These are phyloP conservation scores for Xerocomellus intermedius DNA, from an alignment of 768 basidiomycete species.

Conservation along the genomic window DNA sequence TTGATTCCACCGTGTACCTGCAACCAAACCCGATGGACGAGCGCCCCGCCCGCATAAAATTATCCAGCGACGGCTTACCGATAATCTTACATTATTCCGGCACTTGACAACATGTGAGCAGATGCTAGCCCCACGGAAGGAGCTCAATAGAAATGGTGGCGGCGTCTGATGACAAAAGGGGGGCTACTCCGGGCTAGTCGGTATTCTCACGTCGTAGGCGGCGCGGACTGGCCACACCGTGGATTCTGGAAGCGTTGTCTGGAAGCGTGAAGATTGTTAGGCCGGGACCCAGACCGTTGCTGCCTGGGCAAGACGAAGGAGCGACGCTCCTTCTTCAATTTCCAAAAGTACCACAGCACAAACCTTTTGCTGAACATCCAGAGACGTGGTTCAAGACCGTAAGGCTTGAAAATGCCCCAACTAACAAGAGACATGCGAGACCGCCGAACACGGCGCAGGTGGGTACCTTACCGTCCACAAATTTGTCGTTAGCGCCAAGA, in stretches of 20 bases:
- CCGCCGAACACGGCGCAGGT: background rate
- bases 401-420: background rate
- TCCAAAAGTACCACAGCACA: background rate
- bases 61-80: background rate
- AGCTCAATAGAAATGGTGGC: background rate
- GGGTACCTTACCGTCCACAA: background rate
- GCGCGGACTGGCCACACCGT: background rate
- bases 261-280: background rate
- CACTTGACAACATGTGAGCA: background rate
- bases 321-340: background rate
- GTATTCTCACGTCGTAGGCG: slow-evolving; percentile 5
- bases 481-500: background rate
- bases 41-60: background rate
- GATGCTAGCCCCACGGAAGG: background rate
- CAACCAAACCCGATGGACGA: background rate
- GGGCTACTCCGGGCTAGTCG: background rate
- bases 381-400: background rate
- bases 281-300: background rate
- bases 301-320: background rate
- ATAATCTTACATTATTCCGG: background rate
- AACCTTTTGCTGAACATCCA: background rate
- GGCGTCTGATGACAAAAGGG: background rate
- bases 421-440: background rate
- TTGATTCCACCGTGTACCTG: background rate
- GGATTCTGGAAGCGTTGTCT: background rate